Conservation (phyloP, 2,329 filamentous ascomycete genomes). For the Cercospora sp. region DNA sequence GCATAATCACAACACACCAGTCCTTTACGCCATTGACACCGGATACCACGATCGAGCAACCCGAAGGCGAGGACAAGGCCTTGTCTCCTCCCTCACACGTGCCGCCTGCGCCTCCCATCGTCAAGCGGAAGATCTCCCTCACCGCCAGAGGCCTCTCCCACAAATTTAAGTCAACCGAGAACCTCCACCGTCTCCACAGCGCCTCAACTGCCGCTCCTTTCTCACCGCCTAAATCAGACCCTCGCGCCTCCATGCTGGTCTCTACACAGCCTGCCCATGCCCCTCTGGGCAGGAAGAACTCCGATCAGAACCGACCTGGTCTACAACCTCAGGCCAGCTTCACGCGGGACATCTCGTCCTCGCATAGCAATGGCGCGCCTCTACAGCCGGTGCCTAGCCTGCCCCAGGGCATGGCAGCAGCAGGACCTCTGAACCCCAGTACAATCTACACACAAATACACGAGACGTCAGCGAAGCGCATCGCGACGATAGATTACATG, state of each 20-base stretch:
- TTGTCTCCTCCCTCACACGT: constrained; percentile 8
- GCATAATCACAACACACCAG: neutral
- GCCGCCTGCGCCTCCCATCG: neutral
- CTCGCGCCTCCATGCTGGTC: constrained; percentile 23
- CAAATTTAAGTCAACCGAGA: constrained; percentile 28
- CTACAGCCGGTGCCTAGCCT: constrained; percentile 23
- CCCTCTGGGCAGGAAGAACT: constrained; percentile 20
- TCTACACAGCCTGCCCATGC: constrained; percentile 16
- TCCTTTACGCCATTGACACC: constrained; percentile 21
- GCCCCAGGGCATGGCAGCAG: constrained; percentile 12
- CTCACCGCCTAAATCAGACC: neutral
- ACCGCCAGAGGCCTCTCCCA: constrained; percentile 27
- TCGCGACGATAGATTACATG: constrained; percentile 90
- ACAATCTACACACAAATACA: constrained; percentile 69
- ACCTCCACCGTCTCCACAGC: constrained; percentile 22
- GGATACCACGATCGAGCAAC: constrained; percentile 19
- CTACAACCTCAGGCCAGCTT: constrained; percentile 30
- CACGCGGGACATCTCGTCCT: constrained; percentile 27
- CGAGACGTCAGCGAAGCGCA: constrained; percentile 85
- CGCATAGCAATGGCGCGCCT: constrained; percentile 29
- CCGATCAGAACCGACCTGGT: constrained; percentile 20
- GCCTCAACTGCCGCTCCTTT: neutral
- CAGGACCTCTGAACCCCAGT: constrained; percentile 42
- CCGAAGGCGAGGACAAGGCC: constrained; percentile 10
- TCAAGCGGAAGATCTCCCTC: constrained; percentile 27